Conservation (phyloP, 1,284 basidiomycete species). For the Leccinum variabile region DNA sequence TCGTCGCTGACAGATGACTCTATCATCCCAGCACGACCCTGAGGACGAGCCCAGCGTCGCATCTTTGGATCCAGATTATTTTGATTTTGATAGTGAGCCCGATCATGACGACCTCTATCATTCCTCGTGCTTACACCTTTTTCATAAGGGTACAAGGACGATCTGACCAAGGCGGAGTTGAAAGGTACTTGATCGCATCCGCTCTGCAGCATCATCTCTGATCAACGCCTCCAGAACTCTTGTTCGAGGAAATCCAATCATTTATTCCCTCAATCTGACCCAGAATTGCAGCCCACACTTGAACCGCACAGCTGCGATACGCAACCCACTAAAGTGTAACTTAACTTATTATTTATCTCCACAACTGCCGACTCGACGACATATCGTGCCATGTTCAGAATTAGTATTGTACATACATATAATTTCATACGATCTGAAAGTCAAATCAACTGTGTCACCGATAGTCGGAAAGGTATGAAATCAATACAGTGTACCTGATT, state of each 20-base stretch:
- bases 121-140: constrained; percentile 13
- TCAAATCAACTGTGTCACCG: background rate
- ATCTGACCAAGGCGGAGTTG: constrained; percentile 72
- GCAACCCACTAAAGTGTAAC: background rate
- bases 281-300: background rate
- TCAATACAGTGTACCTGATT: constrained; percentile 12
- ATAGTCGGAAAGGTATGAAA: constrained; percentile 3
- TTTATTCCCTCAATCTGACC: constrained; percentile 57
- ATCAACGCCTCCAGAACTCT: constrained; percentile 41
- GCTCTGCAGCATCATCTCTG: constrained; percentile 21
- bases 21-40: constrained; percentile 66
- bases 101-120: background rate
- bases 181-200: constrained; percentile 46
- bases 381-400: constrained; percentile 5
- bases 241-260: constrained; percentile 67
- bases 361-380: background rate
- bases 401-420: constrained; percentile 28
- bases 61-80: constrained; percentile 79
- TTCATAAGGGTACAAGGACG: constrained; percentile 67
- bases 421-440: constrained; percentile 18
- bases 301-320: background rate
- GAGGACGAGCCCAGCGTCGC: constrained; percentile 79
- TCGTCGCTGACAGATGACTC: constrained; percentile 11
- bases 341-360: constrained; percentile 1
- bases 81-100: constrained; percentile 77